Evolutionary conservation across 768 basidiomycete species (phyloP), one percentile per base, ranked within the genome.

Genomic region (Kwoniella heveanensis): DNA sequence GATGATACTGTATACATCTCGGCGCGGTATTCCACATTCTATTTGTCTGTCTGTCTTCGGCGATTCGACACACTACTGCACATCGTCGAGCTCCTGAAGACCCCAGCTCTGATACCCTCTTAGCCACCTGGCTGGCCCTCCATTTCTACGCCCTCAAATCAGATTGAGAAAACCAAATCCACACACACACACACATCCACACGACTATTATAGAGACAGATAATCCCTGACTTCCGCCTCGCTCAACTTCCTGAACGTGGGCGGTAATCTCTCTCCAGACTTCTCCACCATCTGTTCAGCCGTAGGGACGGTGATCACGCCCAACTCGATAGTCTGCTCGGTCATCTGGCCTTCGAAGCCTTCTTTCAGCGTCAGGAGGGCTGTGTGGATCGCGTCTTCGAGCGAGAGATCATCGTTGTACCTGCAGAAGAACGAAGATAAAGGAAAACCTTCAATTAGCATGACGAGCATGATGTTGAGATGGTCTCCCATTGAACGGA

Each of bases 321-420:
- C 96, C 55, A 99, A 92, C 83, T 99, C 96, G 76, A 99, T 96
- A 50, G 96, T 99, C 84, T 96, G 94, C 82, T 97, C 96, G 27
- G 95, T 97, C 95, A 99, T 97, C 78, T 97, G 91, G n/a, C 96
- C 96, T 81, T 99, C 96, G 74, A 98, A 99, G 2, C 96, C 94
- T 82, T 98, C 96, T 82, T 99, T 98, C 69, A 98, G 84, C 36
- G 96, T 99, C 69, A 99, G 82, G 27, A 99, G 86, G 32, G 96
- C 96, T 13, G 96, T 99, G 81, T 99, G 96, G 69, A 98, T 98
- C 32, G 95, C 96, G 80, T 97, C 96, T 82, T 97, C 95, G 62
- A 98, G 83, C 74, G 93, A 96, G 79, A 99, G 95, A 77, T 98
- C 95, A 82, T 99, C 95, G 82, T 95, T 97, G 82, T 97, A 98